Percentiles rank a stretch among this genome's conserved stretches.
phyloP scores from a whole-genome alignment of 208 protist species.

The Crithidia sp. region DNA sequence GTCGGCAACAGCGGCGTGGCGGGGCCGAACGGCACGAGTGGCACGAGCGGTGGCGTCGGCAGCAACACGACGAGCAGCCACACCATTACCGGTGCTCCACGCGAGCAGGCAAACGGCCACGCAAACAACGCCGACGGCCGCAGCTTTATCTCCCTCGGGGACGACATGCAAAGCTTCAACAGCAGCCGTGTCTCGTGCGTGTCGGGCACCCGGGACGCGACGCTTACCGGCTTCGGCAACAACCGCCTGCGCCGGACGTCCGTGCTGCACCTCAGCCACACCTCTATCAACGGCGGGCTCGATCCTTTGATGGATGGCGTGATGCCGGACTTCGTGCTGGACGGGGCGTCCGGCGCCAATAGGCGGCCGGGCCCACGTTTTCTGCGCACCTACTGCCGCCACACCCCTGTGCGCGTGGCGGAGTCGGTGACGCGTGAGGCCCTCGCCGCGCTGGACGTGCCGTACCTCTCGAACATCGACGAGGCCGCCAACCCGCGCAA shows the following conservation, averaged over 20 bases:
- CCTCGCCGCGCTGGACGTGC: constrained; percentile 42
- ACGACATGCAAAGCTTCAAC: constrained; percentile 27
- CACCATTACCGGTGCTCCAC: background rate
- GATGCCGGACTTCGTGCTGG: constrained; percentile 37
- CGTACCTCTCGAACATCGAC: constrained; percentile 49
- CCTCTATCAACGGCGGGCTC: constrained; percentile 31
- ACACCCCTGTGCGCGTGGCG: constrained; percentile 41
- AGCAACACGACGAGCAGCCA: background rate
- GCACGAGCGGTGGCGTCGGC: too few relatives aligned
- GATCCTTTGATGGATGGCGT: constrained; percentile 30
- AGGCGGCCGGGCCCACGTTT: constrained; percentile 43
- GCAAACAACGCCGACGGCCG: constrained; percentile 1
- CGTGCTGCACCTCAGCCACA: constrained; percentile 38
- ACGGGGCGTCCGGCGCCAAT: constrained; percentile 8
- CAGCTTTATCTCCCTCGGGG: constrained; percentile 12
- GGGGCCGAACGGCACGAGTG: too few relatives aligned
- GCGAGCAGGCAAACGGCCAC: background rate
- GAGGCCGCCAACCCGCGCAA: constrained; percentile 18
- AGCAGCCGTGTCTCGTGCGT: constrained; percentile 25
- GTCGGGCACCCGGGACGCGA: constrained; percentile 13
- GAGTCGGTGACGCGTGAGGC: constrained; percentile 36
- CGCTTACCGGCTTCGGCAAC: background rate
- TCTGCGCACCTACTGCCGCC: constrained; percentile 44
- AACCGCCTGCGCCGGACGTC: constrained; percentile 22
- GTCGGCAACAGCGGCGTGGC: too few relatives aligned